Evolutionary conservation across 1,284 basidiomycete genomes (phyloP), one percentile per base, ranked within the genome.

Genomic region (Ustilago bromivora): DNA sequence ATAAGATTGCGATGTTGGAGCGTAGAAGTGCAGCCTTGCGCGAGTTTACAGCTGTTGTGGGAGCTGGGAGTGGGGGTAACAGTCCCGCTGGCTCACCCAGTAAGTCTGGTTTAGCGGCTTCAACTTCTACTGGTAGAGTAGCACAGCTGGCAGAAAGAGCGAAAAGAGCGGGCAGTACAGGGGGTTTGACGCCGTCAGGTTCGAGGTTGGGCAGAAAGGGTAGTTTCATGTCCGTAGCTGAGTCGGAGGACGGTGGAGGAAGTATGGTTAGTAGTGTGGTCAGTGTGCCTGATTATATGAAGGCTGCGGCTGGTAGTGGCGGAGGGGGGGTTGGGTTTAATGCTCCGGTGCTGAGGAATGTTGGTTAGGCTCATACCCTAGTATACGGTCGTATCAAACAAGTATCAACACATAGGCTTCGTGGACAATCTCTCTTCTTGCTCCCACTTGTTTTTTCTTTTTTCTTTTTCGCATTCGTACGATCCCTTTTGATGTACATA

Each of bases 1-100:
- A 80, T 71, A 84, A 84, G 76, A 83, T 84, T 38, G 81, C 81
- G 10, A 69, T 78, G 79, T 61, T 84, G 36, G 82, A 84, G 62
- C 70, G 58, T 17, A 55, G 81, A 4, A 62, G 62, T 19, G 53
- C 73, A 11, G 74, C 78, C 0, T 51, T 82, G 28, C 60, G 67
- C 41, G 78, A 82, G n/a, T 82, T 82, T 43, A 75, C 75, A 1
- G 46, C 60, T 6, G 58, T 15, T 3, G 43, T 19, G 2, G 31
- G 11, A 10, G 23, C 23, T 28, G 47, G 46, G 3, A 52, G 60
- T 34, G 57, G 28, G 2, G 49, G 54, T 1, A 57, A 43, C 46
- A 70, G 67, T 12, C 68, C 65, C 10, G 61, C 55, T 3, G 41
- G 46, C 5, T 56, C 55, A 19, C 59, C 52, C 17, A 23, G 49